Evolutionary conservation across 148 eudicot species (phyloP), one percentile per base, ranked within the genome.

Genomic region (Nepenthes mirabilis): DNA sequence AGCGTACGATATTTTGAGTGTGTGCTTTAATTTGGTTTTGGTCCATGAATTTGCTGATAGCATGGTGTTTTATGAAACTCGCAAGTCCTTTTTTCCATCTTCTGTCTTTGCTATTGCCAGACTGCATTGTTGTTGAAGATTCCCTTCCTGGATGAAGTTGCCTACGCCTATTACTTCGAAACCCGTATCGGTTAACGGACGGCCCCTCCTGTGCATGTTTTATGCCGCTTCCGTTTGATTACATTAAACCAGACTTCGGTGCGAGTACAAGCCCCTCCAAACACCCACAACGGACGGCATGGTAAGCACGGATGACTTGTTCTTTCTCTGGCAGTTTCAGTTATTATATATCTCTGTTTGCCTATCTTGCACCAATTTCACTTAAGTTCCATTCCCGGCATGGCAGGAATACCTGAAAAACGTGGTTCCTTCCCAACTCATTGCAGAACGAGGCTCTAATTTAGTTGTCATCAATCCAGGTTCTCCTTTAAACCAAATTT

Each of bases 401-500:
- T 56, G 68, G 57, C 83, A 93, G 96, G 97, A 93, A 52, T 93
- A 79, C 72, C 64, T 83, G 33, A 93, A 89, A 73, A 75, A 80
- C 23, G 87, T 77, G 11, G 74, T 89, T 51, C 97, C 99, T 34
- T 82, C 99, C 45, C 96, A 93, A 62, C 77, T 93, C n/a, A 65
- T 86, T 49, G 88, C 88, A 36, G 98, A 93, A 9, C 90, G 95
- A 54, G 96, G 98, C 65, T 76, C 95, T 73, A 84, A 89, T 61
- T 64, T 93, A 55, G 83, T 93, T 70, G 80, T 93, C 76, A 93
- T 93, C 70, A 93, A 86, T 56, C 99, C 99, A 77, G 99, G 99
- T 88, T 51, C 11, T 56, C 43, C 14, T 13, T 1, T 48, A 78
- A 74, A 80, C 82, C 70, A 70, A 68, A 60, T 56, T 70, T 56